A percentile compares a stretch with the other conserved stretches of the same genome.
These are phyloP conservation scores for Fusarium sp. DNA, from an alignment of 2,329 filamentous ascomycete species.

Conservation along the genomic window DNA sequence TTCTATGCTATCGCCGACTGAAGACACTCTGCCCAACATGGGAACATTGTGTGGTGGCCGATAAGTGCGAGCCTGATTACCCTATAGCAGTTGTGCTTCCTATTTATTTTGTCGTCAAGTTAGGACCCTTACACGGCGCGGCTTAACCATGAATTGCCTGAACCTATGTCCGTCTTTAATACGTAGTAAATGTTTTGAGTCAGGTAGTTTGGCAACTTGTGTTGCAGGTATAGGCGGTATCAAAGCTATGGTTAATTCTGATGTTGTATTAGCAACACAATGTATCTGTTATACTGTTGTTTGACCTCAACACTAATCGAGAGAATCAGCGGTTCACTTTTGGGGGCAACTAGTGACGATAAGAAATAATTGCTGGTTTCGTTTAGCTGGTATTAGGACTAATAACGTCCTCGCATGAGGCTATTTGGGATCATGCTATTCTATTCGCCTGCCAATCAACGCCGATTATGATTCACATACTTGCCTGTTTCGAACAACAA, in stretches of 20 bases:
- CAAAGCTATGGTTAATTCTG: no score
- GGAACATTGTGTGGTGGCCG: background rate
- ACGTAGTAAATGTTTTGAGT: no score
- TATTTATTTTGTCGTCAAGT: background rate
- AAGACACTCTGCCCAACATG: background rate
- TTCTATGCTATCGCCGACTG: background rate
- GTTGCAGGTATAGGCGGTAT: no score
- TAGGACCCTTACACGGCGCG: background rate
- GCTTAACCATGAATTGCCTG: background rate
- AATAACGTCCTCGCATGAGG: background rate
- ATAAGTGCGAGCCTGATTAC: background rate
- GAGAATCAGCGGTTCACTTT: background rate
- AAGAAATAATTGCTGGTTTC: background rate
- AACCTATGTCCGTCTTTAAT: no score
- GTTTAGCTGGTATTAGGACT: no score
- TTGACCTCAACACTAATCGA: background rate
- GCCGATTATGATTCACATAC: background rate
- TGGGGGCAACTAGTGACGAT: no score
- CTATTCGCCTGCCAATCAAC: background rate
- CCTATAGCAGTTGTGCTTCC: background rate
- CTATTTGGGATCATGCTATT: background rate
- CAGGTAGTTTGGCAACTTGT: no score
- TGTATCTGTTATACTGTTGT: no score
- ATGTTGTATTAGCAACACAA: no score
- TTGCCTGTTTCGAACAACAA: conserved; percentile 1